These are phyloP conservation scores for Diaporthe ilicicola DNA, from an alignment of 2,329 filamentous ascomycete genomes.

Conservation along the genomic window DNA sequence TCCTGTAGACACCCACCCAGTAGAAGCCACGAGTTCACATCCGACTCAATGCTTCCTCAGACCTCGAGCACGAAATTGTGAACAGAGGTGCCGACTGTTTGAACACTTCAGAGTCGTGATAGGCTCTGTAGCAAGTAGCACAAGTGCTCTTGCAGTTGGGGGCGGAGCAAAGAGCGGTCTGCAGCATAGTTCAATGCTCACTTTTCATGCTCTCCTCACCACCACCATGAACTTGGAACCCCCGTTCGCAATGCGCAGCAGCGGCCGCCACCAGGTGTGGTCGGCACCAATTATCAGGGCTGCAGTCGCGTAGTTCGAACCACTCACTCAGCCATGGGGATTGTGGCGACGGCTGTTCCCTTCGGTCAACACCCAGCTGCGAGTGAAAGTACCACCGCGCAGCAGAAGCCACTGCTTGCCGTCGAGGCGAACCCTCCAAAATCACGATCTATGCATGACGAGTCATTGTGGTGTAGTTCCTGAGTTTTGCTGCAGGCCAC, in stretches of 20 bases:
- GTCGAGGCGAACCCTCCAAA: neutral
- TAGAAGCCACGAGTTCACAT: neutral
- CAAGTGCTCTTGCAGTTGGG: neutral
- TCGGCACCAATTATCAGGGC: neutral
- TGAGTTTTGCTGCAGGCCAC: neutral
- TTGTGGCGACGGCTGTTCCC: too few relatives aligned
- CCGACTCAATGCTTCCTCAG: neutral
- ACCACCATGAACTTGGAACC: neutral
- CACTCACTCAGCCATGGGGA: neutral
- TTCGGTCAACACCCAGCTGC: neutral
- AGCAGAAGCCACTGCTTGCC: neutral
- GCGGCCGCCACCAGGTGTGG: neutral
- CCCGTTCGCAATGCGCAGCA: neutral
- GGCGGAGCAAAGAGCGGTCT: constrained; percentile 19
- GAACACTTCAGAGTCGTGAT: neutral
- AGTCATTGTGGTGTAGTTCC: constrained; percentile 1
- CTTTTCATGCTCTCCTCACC: neutral
- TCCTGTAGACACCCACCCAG: neutral
- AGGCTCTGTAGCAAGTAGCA: neutral
- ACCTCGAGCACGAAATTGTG: neutral
- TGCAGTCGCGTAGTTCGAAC: neutral
- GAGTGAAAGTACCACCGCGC: neutral
- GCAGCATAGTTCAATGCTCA: neutral
- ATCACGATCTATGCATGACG: constrained; percentile 8
- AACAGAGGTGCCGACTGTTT: neutral